Evolutionary conservation across 2,329 filamentous ascomycete species (phyloP).

Genomic region (Hypoxylon sp.): DNA sequence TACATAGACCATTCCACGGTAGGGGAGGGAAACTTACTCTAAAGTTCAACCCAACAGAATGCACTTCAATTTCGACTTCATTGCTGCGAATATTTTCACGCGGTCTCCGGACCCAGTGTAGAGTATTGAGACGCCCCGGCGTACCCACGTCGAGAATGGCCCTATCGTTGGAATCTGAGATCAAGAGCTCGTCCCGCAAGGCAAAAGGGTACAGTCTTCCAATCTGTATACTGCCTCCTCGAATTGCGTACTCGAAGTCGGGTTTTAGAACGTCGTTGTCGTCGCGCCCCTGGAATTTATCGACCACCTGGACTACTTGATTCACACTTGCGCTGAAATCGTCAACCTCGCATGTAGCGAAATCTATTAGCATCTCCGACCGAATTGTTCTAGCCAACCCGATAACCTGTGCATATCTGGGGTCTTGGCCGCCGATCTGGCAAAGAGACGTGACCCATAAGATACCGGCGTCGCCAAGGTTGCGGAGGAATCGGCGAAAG

Average conservation of each 20-base stretch:
- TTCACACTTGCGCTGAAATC: conserved; percentile 21
- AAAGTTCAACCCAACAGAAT: conserved; percentile 37
- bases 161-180: conserved; percentile 22
- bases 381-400: conserved; percentile 49
- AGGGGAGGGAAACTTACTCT: conserved; percentile 25
- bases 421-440: conserved; percentile 46
- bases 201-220: conserved; percentile 44
- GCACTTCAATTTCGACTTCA: conserved; percentile 36
- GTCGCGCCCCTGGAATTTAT: conserved; percentile 32
- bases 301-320: conserved; percentile 35
- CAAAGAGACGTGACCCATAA: conserved; percentile 51
- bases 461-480: conserved; percentile 31
- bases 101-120: conserved; percentile 31
- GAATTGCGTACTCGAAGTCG: conserved; percentile 49
- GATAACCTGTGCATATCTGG: conserved; percentile 47
- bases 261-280: conserved; percentile 40
- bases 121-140: conserved; percentile 30
- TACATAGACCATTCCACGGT: background rate
- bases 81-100: conserved; percentile 17
- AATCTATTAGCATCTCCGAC: conserved; percentile 45
- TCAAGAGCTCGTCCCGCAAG: conserved; percentile 42
- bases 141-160: conserved; percentile 37
- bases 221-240: conserved; percentile 43
- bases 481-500: conserved; percentile 29
- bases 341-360: conserved; percentile 50